phyloP scores from a whole-genome alignment of 2,329 filamentous ascomycete genomes.

The Pseudogymnoascus sp. region DNA sequence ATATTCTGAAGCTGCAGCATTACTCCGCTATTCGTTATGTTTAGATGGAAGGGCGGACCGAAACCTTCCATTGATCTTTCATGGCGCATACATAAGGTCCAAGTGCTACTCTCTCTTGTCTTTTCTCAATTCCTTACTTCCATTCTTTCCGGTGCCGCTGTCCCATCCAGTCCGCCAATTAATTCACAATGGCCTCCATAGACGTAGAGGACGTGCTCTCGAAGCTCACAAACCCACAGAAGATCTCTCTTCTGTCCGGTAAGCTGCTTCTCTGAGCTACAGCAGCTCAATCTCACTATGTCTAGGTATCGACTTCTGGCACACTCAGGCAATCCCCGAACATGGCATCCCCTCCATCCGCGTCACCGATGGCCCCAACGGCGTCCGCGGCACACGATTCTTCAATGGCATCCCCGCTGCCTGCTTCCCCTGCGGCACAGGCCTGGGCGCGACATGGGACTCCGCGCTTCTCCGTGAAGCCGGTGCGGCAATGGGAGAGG shows the following conservation, averaged over 20 bases:
- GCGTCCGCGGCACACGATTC: conserved; percentile 59
- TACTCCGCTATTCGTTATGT: neutral
- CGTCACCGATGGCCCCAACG: conserved; percentile 62
- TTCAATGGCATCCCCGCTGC: conserved; percentile 54
- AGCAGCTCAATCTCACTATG: neutral
- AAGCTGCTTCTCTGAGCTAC: conserved; percentile 11
- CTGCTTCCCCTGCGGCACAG: conserved; percentile 54
- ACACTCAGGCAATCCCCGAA: conserved; percentile 52
- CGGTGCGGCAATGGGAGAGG: conserved; percentile 44
- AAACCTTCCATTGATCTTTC: neutral
- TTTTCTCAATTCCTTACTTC: neutral
- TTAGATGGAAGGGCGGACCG: neutral
- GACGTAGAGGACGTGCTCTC: conserved; percentile 47
- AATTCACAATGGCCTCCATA: conserved; percentile 39
- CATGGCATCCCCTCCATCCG: conserved; percentile 57
- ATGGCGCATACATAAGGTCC: neutral
- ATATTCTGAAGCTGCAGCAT: neutral
- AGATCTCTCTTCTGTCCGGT: conserved; percentile 46
- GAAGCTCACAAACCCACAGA: conserved; percentile 45
- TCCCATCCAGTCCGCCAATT: neutral
- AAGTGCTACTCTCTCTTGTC: neutral
- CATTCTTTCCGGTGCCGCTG: neutral
- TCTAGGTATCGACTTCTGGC: conserved; percentile 60
- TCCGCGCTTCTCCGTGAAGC: conserved; percentile 42
- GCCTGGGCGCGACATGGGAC: conserved; percentile 51